A percentile compares a stretch with the other conserved stretches of the same genome.
phyloP scores from a whole-genome alignment of 306 rosid species.

The Cucurbita pepo region DNA sequence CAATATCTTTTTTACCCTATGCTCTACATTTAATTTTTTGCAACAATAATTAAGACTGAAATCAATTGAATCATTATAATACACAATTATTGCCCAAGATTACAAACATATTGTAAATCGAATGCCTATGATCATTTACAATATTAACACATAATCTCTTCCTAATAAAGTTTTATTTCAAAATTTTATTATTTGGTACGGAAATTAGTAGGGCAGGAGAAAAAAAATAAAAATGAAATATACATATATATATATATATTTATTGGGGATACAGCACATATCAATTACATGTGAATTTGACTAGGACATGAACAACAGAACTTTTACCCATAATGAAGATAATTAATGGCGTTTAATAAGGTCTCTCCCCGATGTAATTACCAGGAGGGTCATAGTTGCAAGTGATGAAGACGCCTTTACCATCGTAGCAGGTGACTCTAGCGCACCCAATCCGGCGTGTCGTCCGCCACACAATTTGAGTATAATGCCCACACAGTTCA shows the following conservation, averaged over 20 bases:
- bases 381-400: slow-evolving; percentile 96
- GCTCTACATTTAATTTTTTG: neutral
- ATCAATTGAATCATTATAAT: neutral
- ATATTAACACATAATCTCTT: neutral
- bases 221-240: neutral
- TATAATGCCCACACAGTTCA: slow-evolving; percentile 68
- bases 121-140: neutral
- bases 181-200: neutral
- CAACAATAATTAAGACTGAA: neutral
- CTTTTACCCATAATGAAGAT: neutral
- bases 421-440: slow-evolving; percentile 31
- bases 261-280: neutral
- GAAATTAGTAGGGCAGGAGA: neutral
- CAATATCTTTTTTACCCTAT: neutral
- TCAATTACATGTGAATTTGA: neutral
- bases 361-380: slow-evolving; percentile 62
- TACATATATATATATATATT: neutral
- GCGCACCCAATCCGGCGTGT: slow-evolving; percentile 63
- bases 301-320: neutral
- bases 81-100: neutral
- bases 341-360: slow-evolving; percentile 27
- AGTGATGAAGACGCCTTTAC: slow-evolving; percentile 53
- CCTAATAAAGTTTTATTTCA: neutral
- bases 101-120: neutral
- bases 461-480: slow-evolving; percentile 63